Evolutionary conservation across 495 filamentous ascomycete genomes (phyloP).

Genomic region (Cladorrhinum samala): DNA sequence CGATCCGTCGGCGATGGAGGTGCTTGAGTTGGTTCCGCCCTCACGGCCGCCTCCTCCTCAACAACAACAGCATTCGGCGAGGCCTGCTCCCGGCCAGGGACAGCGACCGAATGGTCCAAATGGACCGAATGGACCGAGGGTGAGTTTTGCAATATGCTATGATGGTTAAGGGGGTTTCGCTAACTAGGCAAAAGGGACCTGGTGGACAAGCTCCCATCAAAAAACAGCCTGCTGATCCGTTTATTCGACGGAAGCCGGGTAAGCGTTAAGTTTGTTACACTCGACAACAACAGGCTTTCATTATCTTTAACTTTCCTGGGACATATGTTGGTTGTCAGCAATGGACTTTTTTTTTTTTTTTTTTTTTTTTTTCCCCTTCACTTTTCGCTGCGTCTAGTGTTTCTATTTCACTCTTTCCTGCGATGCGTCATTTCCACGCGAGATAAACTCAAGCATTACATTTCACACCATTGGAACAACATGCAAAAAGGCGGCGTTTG

Average conservation of each 20-base stretch:
- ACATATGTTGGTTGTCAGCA: too few species aligned
- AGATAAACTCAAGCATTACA: too few species aligned
- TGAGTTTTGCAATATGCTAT: slow-evolving; percentile 5
- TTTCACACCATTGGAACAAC: too few species aligned
- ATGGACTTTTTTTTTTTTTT: too few species aligned
- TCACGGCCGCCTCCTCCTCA: slow-evolving; percentile 15
- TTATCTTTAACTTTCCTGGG: too few species aligned
- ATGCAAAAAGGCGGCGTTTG: too few species aligned
- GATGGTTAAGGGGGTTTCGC: too few species aligned
- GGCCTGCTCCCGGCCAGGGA: slow-evolving; percentile 1
- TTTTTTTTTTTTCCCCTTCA: too few species aligned
- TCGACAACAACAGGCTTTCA: not conserved
- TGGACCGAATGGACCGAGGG: too few species aligned
- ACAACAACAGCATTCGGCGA: slow-evolving; percentile 1
- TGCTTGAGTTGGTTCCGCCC: slow-evolving; percentile 25
- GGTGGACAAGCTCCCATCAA: not conserved
- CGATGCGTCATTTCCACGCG: too few species aligned
- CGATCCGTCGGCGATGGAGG: slow-evolving; percentile 28
- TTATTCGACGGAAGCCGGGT: slow-evolving; percentile 37
- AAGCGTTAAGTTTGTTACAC: slow-evolving; percentile 13
- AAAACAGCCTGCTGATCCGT: slow-evolving; percentile 32
- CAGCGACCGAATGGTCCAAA: slow-evolving; percentile 3
- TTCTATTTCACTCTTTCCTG: too few species aligned
- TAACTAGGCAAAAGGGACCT: not conserved
- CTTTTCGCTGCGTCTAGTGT: too few species aligned